Percentiles rank a stretch among this genome's conserved stretches.
phyloP scores from a whole-genome alignment of 192 early-diverging fungal genomes.

The Powellomyces hirtus region DNA sequence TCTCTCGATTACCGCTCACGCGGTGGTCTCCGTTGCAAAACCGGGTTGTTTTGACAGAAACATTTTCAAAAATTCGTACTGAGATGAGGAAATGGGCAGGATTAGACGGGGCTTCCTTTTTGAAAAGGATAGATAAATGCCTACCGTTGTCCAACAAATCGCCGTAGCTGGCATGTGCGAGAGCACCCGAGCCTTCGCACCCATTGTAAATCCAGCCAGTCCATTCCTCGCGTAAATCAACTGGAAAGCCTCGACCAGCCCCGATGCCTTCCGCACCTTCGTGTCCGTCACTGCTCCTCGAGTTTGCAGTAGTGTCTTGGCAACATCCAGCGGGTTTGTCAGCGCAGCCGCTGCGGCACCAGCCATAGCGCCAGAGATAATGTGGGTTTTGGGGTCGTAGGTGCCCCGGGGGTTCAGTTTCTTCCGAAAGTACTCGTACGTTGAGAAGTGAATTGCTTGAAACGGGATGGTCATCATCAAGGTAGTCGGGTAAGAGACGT shows the following conservation, averaged over 20 bases:
- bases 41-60: constrained; percentile 22
- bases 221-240: constrained; percentile 81
- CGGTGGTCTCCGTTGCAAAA: not conserved
- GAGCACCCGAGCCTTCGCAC: constrained; percentile 70
- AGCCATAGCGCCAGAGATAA: constrained; percentile 81
- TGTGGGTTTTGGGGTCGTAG: constrained; percentile 87
- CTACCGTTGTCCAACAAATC: constrained; percentile 85
- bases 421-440: constrained; percentile 87
- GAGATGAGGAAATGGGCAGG: not conserved
- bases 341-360: constrained; percentile 82
- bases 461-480: constrained; percentile 93
- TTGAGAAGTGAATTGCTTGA: constrained; percentile 89
- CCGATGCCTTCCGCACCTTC: constrained; percentile 67
- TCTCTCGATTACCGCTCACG: too few relatives aligned
- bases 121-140: not conserved
- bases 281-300: constrained; percentile 73
- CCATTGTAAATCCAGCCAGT: constrained; percentile 72
- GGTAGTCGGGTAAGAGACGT: constrained; percentile 92
- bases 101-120: not conserved
- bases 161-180: constrained; percentile 92
- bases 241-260: constrained; percentile 65
- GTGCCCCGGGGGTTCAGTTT: constrained; percentile 72
- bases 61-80: constrained; percentile 49
- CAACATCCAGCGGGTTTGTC: constrained; percentile 94
- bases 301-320: constrained; percentile 94